Conservation (phyloP, 1,284 basidiomycete genomes). For the Apiotrichum laibachii region DNA sequence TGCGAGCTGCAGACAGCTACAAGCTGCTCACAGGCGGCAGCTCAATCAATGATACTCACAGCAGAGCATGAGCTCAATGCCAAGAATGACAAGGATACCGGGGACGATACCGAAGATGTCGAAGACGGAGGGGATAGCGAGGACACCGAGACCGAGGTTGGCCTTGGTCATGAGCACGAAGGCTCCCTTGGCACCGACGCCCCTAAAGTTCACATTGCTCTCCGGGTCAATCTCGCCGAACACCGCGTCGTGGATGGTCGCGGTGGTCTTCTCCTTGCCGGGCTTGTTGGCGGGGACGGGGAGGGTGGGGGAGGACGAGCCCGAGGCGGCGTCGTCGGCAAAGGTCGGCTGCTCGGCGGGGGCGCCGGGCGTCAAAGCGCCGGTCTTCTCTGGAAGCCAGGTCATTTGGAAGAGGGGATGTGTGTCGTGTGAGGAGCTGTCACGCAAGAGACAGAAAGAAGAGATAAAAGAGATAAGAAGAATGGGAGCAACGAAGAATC, state of each 20-base stretch:
- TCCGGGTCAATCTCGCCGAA: conserved; percentile 27
- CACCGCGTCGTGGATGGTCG: conserved; percentile 26
- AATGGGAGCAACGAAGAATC: too few species aligned
- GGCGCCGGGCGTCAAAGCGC: not conserved
- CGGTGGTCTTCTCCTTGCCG: conserved; percentile 1
- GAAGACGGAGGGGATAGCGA: conserved; percentile 37
- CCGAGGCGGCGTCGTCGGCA: not conserved
- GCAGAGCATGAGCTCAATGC: conserved; percentile 30
- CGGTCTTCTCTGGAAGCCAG: conserved; percentile 4
- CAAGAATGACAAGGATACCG: conserved; percentile 33
- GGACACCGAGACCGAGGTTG: conserved; percentile 40
- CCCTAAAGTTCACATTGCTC: conserved; percentile 27
- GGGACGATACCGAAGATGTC: conserved; percentile 35
- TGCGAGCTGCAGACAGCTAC: not conserved
- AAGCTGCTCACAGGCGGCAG: too few species aligned
- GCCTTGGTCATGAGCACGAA: conserved; percentile 32
- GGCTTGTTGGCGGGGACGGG: not conserved
- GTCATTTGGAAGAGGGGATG: not conserved
- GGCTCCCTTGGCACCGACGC: conserved; percentile 17
- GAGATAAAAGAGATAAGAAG: not conserved
- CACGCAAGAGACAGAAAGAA: not conserved
- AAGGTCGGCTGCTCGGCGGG: not conserved
- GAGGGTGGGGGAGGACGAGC: not conserved
- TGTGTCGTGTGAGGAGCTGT: too few species aligned
- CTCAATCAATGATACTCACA: conserved; percentile 16